A percentile compares a stretch with the other conserved stretches of the same genome.
Evolutionary conservation across 1,284 basidiomycete species (phyloP).

Genomic region (Trichosporon asahii): DNA sequence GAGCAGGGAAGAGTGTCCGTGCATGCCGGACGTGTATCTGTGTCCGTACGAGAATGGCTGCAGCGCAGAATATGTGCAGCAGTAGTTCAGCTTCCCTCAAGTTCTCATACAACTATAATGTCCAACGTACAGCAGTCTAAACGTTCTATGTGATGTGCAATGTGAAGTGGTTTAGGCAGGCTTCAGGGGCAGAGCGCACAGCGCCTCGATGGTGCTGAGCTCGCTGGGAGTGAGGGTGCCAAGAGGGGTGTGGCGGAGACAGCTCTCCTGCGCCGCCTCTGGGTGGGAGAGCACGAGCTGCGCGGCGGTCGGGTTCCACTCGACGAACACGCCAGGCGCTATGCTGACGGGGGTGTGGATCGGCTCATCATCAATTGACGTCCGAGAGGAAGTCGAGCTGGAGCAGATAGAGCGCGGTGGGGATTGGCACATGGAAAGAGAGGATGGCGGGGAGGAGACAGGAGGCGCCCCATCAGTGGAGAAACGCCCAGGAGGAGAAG

Average conservation of each 20-base stretch:
- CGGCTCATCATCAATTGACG: neutral
- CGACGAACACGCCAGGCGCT: neutral
- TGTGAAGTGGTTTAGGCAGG: neutral
- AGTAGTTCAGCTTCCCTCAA: neutral
- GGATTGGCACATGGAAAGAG: too few species aligned
- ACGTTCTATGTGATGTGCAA: too few species aligned
- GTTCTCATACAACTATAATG: too few species aligned
- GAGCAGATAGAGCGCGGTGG: too few species aligned
- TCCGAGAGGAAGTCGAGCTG: neutral
- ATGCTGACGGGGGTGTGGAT: neutral
- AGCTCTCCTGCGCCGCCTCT: neutral
- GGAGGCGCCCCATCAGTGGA: neutral
- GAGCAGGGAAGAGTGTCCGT: neutral
- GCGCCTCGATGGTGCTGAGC: neutral
- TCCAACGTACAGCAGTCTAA: too few species aligned
- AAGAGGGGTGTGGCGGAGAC: neutral
- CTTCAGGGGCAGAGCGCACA: neutral
- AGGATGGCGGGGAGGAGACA: too few species aligned
- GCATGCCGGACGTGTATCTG: neutral
- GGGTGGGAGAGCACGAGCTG: neutral
- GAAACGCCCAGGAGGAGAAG: neutral
- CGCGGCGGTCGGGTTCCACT: neutral
- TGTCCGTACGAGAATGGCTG: neutral
- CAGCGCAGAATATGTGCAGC: neutral
- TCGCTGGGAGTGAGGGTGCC: neutral